Evolutionary conservation across 1,284 basidiomycete species (phyloP), one percentile per base, ranked within the genome.

Genomic region (Xanthoconium separans): DNA sequence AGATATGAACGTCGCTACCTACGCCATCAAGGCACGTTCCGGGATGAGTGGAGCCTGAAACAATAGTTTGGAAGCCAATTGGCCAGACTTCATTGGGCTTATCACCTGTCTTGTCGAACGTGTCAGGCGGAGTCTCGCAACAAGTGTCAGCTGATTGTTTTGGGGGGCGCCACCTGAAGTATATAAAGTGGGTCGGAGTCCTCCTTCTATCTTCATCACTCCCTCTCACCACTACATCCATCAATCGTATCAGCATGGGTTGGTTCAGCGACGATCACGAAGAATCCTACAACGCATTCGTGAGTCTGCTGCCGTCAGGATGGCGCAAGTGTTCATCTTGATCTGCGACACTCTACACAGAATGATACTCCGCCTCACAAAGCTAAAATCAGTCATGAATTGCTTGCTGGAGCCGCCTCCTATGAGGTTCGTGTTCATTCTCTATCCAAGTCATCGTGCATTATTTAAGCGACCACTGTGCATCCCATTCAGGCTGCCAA

Each of bases 171-270:
- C 24, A 24, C 24, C 24, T 24, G 24, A 24, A 6, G 6, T 24
- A 24, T 24, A 24, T 24, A 24, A 24, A 6, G 24, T 24, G 24
- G 24, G 24, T 24, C 24, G 3, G 24, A 24, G 3, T 24, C 24
- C 3, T 3, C 6, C 6, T 6, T 24, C 24, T 24, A 24, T 24
- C 24, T 24, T 24, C 24, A 24, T 24, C 24, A 24, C 24, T 22
- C 13, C 16, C 16, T 20, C 36, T 44, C 20, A 41, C 37, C 44
- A 41, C 45, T 30, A 3, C 24, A 24, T 24, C 24, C 33, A 48
- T 50, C 37, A 0, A 56, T 48, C 31, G 15, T 40, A 51, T 42
- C 44, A 62, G 13, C 47, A 63, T 63, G 61, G 57, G 62, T 40
- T 33, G 5, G 0, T 1, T 44, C n/a, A 24, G 24, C 24, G 47